phyloP scores from a whole-genome alignment of 768 basidiomycete species.

The Rhodotorula paludigena region DNA sequence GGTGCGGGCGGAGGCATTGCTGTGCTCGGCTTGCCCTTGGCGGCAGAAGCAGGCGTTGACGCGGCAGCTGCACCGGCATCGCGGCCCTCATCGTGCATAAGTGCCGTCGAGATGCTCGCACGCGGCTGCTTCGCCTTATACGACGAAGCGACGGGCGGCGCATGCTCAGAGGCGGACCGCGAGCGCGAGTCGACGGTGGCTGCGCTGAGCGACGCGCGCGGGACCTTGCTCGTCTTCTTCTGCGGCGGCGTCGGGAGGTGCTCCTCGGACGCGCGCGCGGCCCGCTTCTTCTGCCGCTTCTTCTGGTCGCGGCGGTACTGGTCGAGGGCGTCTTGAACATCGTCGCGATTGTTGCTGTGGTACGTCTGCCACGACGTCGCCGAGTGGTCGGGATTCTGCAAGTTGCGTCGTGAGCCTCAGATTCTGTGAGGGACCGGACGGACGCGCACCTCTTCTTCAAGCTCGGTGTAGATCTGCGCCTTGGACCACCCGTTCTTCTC shows the following conservation, averaged over 20 bases:
- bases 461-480: not conserved
- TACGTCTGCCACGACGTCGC: conserved; percentile 10
- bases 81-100: no score
- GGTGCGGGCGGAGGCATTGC: no score
- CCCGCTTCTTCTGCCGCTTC: not conserved
- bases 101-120: no score
- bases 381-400: conserved; percentile 1
- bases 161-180: not conserved
- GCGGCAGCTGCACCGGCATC: no score
- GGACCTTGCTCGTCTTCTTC: not conserved
- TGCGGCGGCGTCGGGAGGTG: not conserved
- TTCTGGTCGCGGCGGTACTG: not conserved
- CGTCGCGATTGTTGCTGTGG: not conserved
- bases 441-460: not conserved
- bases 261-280: not conserved
- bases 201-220: no score
- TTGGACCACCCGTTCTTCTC: not conserved
- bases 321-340: not conserved
- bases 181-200: not conserved
- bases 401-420: not conserved
- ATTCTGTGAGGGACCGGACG: not conserved
- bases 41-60: no score
- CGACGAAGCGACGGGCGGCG: no score
- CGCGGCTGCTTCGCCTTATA: no score
- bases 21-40: not conserved